A percentile compares a stretch with the other conserved stretches of the same genome.
Evolutionary conservation across 139 green algal species (phyloP).

Genomic region (Chloropicon primus): DNA sequence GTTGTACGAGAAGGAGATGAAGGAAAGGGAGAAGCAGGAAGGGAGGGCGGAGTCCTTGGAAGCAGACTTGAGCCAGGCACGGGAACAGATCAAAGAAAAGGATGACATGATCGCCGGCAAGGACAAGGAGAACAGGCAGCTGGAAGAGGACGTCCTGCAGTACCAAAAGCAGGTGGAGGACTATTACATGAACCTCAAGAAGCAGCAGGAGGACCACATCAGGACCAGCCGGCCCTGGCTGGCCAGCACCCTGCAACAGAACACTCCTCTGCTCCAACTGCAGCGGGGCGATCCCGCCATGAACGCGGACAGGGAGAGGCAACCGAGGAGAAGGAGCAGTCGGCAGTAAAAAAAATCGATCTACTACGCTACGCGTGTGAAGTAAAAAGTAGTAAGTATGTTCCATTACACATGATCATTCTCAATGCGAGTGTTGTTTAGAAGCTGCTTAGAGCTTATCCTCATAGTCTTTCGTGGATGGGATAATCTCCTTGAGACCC

Average conservation of each 20-base stretch:
- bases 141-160: background rate
- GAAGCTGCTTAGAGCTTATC: constrained; percentile 80
- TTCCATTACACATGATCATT: no score
- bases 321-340: no score
- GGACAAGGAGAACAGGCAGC: background rate
- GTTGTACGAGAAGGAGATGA: background rate
- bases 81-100: background rate
- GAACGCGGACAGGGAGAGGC: no score
- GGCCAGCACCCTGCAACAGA: no score
- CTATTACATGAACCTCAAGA: background rate
- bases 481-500: constrained; percentile 75
- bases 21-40: background rate
- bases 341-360: no score
- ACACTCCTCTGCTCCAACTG: no score
- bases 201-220: no score
- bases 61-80: background rate
- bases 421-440: background rate
- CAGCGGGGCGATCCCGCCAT: no score
- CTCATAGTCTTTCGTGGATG: constrained; percentile 82
- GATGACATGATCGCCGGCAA: background rate
- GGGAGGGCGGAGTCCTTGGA: background rate
- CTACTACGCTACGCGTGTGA: no score
- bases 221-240: no score
- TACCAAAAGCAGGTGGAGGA: background rate
- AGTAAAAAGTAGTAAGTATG: no score